Base-by-base conservation (phyloP, 148 eudicot species). In the Selenicereus undatus region DNA sequence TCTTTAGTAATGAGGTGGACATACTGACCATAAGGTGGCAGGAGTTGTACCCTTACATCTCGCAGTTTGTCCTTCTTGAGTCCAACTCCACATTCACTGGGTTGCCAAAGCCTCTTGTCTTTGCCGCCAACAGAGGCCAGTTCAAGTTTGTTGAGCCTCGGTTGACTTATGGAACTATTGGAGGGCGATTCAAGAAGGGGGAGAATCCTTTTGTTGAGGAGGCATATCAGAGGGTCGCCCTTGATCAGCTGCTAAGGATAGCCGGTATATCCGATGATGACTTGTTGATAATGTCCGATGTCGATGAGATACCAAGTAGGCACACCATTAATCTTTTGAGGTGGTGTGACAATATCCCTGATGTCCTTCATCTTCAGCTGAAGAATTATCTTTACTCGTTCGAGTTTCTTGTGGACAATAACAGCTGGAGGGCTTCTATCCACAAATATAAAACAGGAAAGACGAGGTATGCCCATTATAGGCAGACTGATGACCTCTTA, bases 301-400 rank as follows among this genome's bases (percentile, higher is more conserved):
- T 93, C 21, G 97, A 92, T 78, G 97, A 93, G 87, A 93, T 93
- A 62, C 97, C 97, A 11, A 91, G 97, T 71, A 79, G 90, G 48
- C 94, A 93, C 82, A 93, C 97, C 3, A 93, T 93, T 51, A 85
- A 93, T 89, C 90, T 93, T n/a, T 86, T 93, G 85, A 91, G 97
- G 76, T 93, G 97, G 97, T 93, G 97, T 75, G 93, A 93, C 76
- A 90, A 88, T 14, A 85, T 86, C 65, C 97, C 97, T 13, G 88
- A 88, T 39, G 73, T 91, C 22, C 88, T 93, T 70, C 97, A 93
- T 76, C 89, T 93, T 66, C 93, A 88, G 54, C 86, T 93, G 29
- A 93, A 86, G 83, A 93, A 93, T 79, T 93, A 93, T 73, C 56
- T 93, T 6, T 93, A 93, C 82, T 93, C 97, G 0, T 93, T 91